Conservation (phyloP, 768 basidiomycete species). For the Mycena amicta region DNA sequence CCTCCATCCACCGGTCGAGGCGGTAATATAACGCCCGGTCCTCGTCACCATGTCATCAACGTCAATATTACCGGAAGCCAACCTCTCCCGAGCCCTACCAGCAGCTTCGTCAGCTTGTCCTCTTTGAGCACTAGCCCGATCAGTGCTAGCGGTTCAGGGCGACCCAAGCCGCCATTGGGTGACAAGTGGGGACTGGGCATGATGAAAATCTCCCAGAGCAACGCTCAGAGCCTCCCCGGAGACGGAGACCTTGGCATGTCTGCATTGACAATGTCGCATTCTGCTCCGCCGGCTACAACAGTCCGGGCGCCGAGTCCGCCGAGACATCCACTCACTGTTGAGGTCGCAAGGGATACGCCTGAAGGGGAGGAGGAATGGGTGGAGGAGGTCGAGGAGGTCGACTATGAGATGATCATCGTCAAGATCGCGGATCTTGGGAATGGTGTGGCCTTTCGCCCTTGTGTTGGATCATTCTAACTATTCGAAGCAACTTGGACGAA, state of each 20-base stretch:
- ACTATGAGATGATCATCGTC: conserved; percentile 83
- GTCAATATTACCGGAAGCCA: conserved; percentile 87
- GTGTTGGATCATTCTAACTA: not conserved
- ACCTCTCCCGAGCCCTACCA: conserved; percentile 63
- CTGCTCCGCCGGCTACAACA: conserved; percentile 13
- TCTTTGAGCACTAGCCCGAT: conserved; percentile 5
- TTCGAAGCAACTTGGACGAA: conserved; percentile 79
- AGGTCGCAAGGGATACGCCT: conserved; percentile 1
- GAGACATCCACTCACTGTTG: conserved; percentile 1
- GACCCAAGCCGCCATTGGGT: conserved; percentile 31
- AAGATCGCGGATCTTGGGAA: conserved; percentile 99
- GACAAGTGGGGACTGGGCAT: conserved; percentile 93
- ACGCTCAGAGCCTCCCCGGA: not conserved
- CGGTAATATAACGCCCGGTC: conserved; percentile 89
- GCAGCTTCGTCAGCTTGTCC: conserved; percentile 53
- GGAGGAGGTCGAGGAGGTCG: conserved; percentile 17
- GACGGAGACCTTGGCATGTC: conserved; percentile 15
- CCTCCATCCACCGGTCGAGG: conserved; percentile 91
- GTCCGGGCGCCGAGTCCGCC: not conserved
- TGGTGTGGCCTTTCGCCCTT: conserved; percentile 46
- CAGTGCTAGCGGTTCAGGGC: conserved; percentile 1
- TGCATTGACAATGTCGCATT: conserved; percentile 7
- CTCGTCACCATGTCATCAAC: conserved; percentile 42
- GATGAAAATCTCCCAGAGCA: conserved; percentile 76
- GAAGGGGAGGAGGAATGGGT: conserved; percentile 19